Evolutionary conservation across 148 eudicot species (phyloP).

Genomic region (Chenopodium suecicum): DNA sequence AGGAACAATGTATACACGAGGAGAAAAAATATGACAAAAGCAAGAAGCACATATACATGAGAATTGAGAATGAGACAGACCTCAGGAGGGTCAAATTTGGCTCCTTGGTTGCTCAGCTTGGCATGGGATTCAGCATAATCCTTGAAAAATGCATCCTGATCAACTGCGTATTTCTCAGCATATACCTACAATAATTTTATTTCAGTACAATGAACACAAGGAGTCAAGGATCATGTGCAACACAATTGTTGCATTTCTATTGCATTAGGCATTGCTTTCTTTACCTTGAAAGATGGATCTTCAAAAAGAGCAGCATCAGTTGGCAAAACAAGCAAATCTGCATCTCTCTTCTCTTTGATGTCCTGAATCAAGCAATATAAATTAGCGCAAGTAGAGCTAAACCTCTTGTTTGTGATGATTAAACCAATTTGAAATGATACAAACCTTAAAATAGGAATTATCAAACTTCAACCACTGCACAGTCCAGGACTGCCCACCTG

Average conservation of each 20-base stretch:
- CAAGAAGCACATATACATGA: neutral
- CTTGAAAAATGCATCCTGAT: constrained; percentile 77
- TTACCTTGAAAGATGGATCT: constrained; percentile 95
- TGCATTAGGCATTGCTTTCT: constrained; percentile 2
- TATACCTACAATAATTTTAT: constrained; percentile 47
- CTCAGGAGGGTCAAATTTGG: constrained; percentile 95
- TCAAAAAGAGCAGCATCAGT: constrained; percentile 95
- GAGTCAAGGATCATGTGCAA: neutral
- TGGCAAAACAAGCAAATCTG: constrained; percentile 92
- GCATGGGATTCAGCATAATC: constrained; percentile 99
- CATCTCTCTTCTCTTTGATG: constrained; percentile 77
- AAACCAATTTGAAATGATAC: constrained; percentile 9
- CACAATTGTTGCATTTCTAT: neutral
- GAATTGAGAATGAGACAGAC: constrained; percentile 35
- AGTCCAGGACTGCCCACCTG: constrained; percentile 99
- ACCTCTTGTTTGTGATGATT: neutral
- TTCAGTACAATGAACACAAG: constrained; percentile 1
- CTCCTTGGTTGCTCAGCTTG: constrained; percentile 92
- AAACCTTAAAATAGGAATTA: constrained; percentile 92
- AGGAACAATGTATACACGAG: neutral
- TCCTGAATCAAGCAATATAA: constrained; percentile 51
- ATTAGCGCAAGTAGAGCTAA: constrained; percentile 14
- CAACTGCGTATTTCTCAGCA: constrained; percentile 95
- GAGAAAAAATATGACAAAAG: neutral
- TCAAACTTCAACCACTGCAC: constrained; percentile 95